These are phyloP conservation scores for Moesziomyces globuligerus DNA, from an alignment of 1,284 basidiomycete genomes.

Conservation along the genomic window DNA sequence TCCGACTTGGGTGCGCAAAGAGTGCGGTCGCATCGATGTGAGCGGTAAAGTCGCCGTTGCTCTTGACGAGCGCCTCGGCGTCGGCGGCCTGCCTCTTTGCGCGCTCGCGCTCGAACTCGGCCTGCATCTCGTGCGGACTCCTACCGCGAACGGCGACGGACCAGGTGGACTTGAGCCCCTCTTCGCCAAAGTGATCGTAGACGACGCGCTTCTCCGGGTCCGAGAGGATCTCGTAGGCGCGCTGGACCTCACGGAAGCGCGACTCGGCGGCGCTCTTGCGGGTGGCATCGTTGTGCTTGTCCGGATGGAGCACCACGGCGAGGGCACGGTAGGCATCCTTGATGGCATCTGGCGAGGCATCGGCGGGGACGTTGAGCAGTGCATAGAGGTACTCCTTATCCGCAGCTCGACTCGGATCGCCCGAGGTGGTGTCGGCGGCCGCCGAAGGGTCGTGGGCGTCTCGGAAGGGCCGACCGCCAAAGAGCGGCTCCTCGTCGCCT, in stretches of 20 bases:
- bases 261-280: slow-evolving; percentile 74
- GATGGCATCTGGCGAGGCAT: slow-evolving; percentile 76
- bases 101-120: slow-evolving; percentile 70
- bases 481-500: slow-evolving; percentile 58
- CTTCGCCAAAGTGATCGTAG: slow-evolving; percentile 79
- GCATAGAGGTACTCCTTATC: slow-evolving; percentile 52
- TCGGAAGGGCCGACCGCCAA: slow-evolving; percentile 61
- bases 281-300: slow-evolving; percentile 77
- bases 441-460: slow-evolving; percentile 36
- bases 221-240: slow-evolving; percentile 78
- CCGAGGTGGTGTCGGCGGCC: not conserved
- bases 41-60: slow-evolving; percentile 70
- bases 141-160: slow-evolving; percentile 70
- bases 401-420: slow-evolving; percentile 6
- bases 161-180: slow-evolving; percentile 71
- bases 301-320: slow-evolving; percentile 84
- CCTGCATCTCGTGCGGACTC: slow-evolving; percentile 73
- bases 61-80: slow-evolving; percentile 70
- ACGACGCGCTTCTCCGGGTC: slow-evolving; percentile 80
- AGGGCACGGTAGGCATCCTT: slow-evolving; percentile 77
- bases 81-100: slow-evolving; percentile 70
- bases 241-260: slow-evolving; percentile 79
- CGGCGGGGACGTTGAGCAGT: slow-evolving; percentile 75
- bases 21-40: slow-evolving; percentile 61
- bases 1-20: slow-evolving; percentile 75